Evolutionary conservation across 169 alveolate genomes (phyloP), one percentile per base, ranked within the genome.

Genomic region (Cryptosporidium sp.): DNA sequence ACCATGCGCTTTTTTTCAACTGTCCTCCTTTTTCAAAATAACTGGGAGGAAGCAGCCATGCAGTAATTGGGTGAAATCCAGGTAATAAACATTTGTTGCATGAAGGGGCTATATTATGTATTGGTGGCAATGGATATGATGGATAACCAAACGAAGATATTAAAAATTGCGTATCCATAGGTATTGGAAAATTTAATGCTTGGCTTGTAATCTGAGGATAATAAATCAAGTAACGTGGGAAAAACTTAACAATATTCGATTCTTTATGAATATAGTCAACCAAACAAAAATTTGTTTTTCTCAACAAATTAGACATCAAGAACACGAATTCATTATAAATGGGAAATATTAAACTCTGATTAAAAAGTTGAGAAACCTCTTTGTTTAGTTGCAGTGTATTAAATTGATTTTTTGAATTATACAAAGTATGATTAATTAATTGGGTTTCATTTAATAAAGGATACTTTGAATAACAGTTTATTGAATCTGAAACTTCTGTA

Each of bases 1-100:
- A 62, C 60, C 89, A 62, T 1, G 61, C 4, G 21, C 26, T 80
- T 60, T 56, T 60, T 67, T 51, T 80, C 21, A 80, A 23, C 18
- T 56, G 33, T 7, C 89, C 75, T 10, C 89, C 89, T 62, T 70
- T 80, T 37, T 70, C 89, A 45, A 80, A 62, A 39, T 26, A 80
- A 60, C 53, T 61, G 14, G 89, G 89, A 26, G 89, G 89, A 33
- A 80, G 35, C 48, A 80, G 52, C 89, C 80, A 80, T 42, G 89
- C 89, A 61, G 75, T 80, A 26, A 39, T 65, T 18, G 89, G 51
- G 37, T 80, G 89, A 65, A 80, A 80, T 18, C 89, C 89, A 12
- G 89, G 89, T 61, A 80, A 16, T 14, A 80, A 67, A 44, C 89
- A 80, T 37, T 53, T 65, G 8, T 69, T 62, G 44, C 89, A 80